Base-by-base conservation (phyloP, 768 basidiomycete species). In the Phaeotremella skinneri region DNA sequence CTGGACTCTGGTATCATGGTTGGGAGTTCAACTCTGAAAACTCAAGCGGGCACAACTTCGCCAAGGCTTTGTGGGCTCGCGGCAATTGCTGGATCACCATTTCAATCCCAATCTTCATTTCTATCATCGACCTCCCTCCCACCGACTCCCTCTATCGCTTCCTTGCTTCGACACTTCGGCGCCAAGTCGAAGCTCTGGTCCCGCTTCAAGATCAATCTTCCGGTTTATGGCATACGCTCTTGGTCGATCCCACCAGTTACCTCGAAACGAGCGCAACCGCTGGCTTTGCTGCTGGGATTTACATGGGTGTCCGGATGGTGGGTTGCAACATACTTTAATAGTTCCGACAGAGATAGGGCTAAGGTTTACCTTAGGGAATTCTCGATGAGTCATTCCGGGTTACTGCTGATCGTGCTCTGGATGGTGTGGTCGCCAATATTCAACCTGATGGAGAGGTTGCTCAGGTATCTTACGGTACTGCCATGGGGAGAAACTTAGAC, bases 141-240 rank as follows among this genome's bases (percentile, higher is more conserved):
- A 65, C 69, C 2, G 82, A 84, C 62, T 81, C 81, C 16, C 50
- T 82, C 16, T 75, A 80, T 30, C 68, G 78, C 60, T 80, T 80
- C 56, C 71, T 84, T 7, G 76, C 80, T 4, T 76, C 79, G 1
- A 78, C 81, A 4, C 74, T 83, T 21, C 70, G 70, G 43, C 73
- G 80, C 3, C 83, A 84, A 64, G 79, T 84, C 49, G 78, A 83
- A 61, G 81, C 80, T 0, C 67, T 84, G 26, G 78, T 82, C 31
- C 70, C 72, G 45, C 78, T 69, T 31, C 83, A 83, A 59, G 81
- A 84, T 61, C 49, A 59, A 49, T 59, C 67, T 32, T 79, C 79
- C 9, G 82, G 82, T 0, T 69, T 84, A 21, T 84, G 83, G 83
- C 82, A 82, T 63, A 84, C 83, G 14, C 78, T 84, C 53, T 70